Evolutionary conservation across 176 grass and related monocot species (phyloP).

Genomic region (Phoenix roebelenii): DNA sequence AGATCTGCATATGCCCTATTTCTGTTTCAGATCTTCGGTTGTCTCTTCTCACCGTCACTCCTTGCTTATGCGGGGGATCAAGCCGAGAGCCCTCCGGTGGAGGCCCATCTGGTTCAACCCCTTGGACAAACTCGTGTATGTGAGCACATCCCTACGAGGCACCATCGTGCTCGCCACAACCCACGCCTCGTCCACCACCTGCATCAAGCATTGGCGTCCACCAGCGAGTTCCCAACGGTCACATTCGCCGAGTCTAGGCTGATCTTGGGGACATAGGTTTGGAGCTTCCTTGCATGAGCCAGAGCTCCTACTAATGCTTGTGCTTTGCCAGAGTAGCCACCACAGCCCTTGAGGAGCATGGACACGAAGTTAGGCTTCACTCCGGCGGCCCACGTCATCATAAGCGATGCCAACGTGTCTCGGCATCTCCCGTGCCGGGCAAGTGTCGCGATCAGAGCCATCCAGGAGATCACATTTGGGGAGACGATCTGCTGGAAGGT

Average conservation of each 20-base stretch:
- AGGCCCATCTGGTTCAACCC: constrained; percentile 51
- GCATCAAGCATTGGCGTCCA: constrained; percentile 63
- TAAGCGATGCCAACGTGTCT: constrained; percentile 27
- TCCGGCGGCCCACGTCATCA: constrained; percentile 36
- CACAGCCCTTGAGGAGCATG: constrained; percentile 49
- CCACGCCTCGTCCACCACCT: constrained; percentile 42
- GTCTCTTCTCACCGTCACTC: constrained; percentile 1
- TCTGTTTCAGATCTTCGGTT: no score
- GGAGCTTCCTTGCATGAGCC: constrained; percentile 35
- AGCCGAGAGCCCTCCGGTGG: constrained; percentile 32
- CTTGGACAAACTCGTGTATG: constrained; percentile 68
- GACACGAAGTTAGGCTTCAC: constrained; percentile 65
- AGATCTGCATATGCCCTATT: no score
- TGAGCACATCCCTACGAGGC: constrained; percentile 36
- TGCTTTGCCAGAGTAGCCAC: background rate
- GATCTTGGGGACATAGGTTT: constrained; percentile 58
- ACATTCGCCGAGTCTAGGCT: constrained; percentile 40
- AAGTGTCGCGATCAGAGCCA: constrained; percentile 40
- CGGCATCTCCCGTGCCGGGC: constrained; percentile 23
- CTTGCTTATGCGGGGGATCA: constrained; percentile 37
- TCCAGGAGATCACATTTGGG: constrained; percentile 71
- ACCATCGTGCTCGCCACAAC: constrained; percentile 44
- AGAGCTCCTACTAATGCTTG: constrained; percentile 2
- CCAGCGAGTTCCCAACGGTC: constrained; percentile 46
- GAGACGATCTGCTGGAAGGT: constrained; percentile 26